Base-by-base conservation (phyloP, 1,139 yeast species). In the Suhomyces chickasaworum region DNA sequence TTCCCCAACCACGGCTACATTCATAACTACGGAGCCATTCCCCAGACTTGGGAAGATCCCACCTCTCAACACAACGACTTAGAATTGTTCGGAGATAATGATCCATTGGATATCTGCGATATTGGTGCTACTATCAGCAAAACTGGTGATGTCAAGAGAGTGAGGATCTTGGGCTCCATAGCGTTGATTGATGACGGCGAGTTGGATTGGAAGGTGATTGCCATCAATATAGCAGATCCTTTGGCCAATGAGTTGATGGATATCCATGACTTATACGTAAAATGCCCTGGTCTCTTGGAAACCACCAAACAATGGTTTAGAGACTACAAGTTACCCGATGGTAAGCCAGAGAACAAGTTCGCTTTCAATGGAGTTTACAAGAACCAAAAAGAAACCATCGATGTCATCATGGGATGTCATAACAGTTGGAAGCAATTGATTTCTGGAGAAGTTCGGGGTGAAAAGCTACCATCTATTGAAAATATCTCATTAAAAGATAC, bases 21-120 rank as follows among this genome's bases (percentile, higher is more conserved):
- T 55, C 96, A 87, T 73, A 89, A 89, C 75, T 89, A 89, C 63
- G 97, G 97, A 60, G 96, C 96, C 25, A 82, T 89, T 74, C 96
- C 97, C 45, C 96, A 89, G 69, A 89, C 97, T 27, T 89, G 96
- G 96, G 97, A 89, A 69, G 95, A 89, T 61, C 95, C 95, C 48
- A 81, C 81, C 56, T 65, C 64, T 38, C 65, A 72, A 48, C 86
- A 85, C 71, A 85, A 88, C 53, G 93, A 85, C 64, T 85, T 95
- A 51, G 84, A 84, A 60, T 89, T 90, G 49, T 80, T 68, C 55
- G 96, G 97, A 58, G 97, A 89, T 67, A 85, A 88, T 65, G 96
- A 89, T 73, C 96, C 96, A 37, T 75, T 89, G 59, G 97, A 89
- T 62, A 95, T 88, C 33, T 85, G 95, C 64, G 97, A 89, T 68